A percentile compares a stretch with the other conserved stretches of the same genome.
phyloP scores from a whole-genome alignment of 768 basidiomycete species.

The Pholiota molesta region DNA sequence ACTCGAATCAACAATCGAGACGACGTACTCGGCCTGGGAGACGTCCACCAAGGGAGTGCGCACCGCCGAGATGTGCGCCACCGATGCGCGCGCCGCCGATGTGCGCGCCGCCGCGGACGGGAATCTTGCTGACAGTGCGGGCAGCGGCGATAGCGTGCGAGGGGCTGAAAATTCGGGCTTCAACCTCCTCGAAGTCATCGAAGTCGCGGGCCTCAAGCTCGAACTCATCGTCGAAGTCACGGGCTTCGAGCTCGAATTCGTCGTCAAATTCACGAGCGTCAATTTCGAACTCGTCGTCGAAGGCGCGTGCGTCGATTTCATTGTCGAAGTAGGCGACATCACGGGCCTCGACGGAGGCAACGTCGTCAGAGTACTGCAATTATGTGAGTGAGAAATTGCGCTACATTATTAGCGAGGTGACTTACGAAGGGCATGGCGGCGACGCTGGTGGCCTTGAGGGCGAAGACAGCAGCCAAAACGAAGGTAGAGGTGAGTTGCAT shows the following conservation, averaged over 20 bases:
- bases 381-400: background rate
- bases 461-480: slow-evolving; percentile 7
- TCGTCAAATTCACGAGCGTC: slow-evolving; percentile 10
- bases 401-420: background rate
- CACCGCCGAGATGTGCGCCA: background rate
- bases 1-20: too few relatives aligned
- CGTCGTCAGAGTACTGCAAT: background rate
- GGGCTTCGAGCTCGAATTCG: slow-evolving; percentile 9
- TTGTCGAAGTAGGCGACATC: background rate
- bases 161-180: slow-evolving; percentile 1
- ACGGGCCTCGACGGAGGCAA: background rate
- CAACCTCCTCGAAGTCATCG: slow-evolving; percentile 5
- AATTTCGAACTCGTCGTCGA: background rate
- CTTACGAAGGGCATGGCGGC: slow-evolving; percentile 6
- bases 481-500: slow-evolving; percentile 15
- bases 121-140: background rate
- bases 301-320: slow-evolving; percentile 2
- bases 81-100: too few relatives aligned
- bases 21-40: too few relatives aligned
- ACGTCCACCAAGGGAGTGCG: too few relatives aligned
- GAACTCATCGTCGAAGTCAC: background rate
- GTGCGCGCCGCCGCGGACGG: background rate
- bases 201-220: slow-evolving; percentile 6
- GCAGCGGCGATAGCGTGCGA: background rate
- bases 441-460: slow-evolving; percentile 7